Evolutionary conservation across 768 basidiomycete genomes (phyloP), one percentile per base, ranked within the genome.

Genomic region (Tubosaeta brunneosetosa): DNA sequence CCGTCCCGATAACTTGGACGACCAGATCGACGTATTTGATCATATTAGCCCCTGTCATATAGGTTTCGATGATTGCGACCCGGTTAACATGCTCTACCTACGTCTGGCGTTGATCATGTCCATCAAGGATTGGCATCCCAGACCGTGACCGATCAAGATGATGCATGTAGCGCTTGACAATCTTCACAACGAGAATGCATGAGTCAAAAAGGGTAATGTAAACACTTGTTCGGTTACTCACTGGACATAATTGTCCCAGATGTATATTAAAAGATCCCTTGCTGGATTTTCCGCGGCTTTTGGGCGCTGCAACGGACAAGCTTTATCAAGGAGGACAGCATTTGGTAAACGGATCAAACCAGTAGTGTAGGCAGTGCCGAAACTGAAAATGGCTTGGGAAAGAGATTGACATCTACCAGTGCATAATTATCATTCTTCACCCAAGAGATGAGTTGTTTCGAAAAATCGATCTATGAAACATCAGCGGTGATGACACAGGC

Each of bases 191-290:
- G 40, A 43, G 31, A 19, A 51, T n/a, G 44, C 47, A 16, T 34
- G 27, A 47, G 48, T 51, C 22, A 44, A 47, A 26, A 12, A 12
- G 13, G 33, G 17, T 34, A 7, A 27, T 37, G 36, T 40, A 17
- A 25, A n/a, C 37, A 40, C 14, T 36, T 17, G 8, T 45, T 19
- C 19, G 53, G 42, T 44, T n/a, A 66, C 88, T 53, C 60, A 97
- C 94, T 88, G 84, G 55, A 98, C 76, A 63, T 94, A 94, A 62
- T 97, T 95, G 68, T 98, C 95, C 97, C 97, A 99, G 11, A 98
- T 68, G 66, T 97, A 95, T 4, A 77, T 76, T 52, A 95, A 66
- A 22, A 94, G 71, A 27, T 88, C 82, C 44, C 68, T 76, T 8
- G 75, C 77, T 38, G 76, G 74, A 41, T 78, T 74, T 44, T 75